Conservation (phyloP, 495 filamentous ascomycete species). For the Evernia prunastri region DNA sequence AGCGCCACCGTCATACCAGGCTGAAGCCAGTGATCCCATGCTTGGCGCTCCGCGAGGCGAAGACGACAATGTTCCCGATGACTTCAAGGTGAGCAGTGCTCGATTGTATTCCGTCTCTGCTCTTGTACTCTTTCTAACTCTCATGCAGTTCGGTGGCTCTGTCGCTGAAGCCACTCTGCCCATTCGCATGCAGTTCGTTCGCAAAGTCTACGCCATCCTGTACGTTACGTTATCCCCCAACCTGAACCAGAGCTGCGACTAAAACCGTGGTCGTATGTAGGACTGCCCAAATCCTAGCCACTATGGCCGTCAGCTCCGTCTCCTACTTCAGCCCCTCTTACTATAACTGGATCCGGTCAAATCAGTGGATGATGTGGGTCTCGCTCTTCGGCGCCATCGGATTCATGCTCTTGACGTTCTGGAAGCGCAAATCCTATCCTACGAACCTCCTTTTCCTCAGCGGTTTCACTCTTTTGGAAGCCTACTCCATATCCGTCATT, state of each 20-base stretch:
- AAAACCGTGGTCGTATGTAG: conserved; percentile 34
- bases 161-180: conserved; percentile 90
- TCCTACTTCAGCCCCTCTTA: conserved; percentile 77
- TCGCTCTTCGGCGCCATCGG: conserved; percentile 73
- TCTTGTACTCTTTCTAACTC: conserved; percentile 13
- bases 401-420: conserved; percentile 85
- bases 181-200: conserved; percentile 95
- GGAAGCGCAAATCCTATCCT: conserved; percentile 97
- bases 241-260: neutral
- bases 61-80: conserved; percentile 88
- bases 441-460: conserved; percentile 89
- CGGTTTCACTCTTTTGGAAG: conserved; percentile 86
- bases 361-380: conserved; percentile 77
- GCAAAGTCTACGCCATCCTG: conserved; percentile 86
- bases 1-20: conserved; percentile 76
- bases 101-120: neutral
- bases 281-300: conserved; percentile 82
- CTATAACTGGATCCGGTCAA: conserved; percentile 77
- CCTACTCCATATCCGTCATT: conserved; percentile 87
- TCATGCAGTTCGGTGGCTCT: conserved; percentile 68
- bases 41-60: conserved; percentile 68
- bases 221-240: conserved; percentile 46
- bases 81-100: conserved; percentile 69
- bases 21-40: conserved; percentile 47
- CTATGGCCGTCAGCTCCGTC: conserved; percentile 70